Percentiles rank a stretch among this genome's conserved stretches.
phyloP scores from a whole-genome alignment of 108 stramenopile genomes.

The Epithemia pelagica region DNA sequence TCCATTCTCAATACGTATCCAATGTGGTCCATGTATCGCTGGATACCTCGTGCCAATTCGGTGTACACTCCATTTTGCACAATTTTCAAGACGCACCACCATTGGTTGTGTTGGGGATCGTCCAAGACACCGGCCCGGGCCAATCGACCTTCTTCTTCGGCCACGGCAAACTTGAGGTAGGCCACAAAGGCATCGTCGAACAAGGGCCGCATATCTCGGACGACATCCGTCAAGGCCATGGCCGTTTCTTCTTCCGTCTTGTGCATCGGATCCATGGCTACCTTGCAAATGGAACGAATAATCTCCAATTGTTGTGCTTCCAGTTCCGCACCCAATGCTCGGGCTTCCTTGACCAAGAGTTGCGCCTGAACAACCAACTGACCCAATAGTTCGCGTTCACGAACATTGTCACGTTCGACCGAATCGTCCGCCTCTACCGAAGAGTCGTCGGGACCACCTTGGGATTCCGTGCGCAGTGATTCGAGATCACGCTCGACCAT shows the following conservation, averaged over 20 bases:
- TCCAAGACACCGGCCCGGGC: constrained; percentile 62
- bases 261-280: constrained; percentile 83
- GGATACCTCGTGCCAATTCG: constrained; percentile 63
- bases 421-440: constrained; percentile 11
- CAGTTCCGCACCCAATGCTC: constrained; percentile 70
- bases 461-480: constrained; percentile 32
- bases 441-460: neutral
- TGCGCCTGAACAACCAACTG: constrained; percentile 65
- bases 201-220: constrained; percentile 79
- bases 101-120: constrained; percentile 81
- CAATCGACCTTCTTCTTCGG: constrained; percentile 77
- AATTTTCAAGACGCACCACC: constrained; percentile 81
- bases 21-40: constrained; percentile 76
- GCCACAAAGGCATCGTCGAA: constrained; percentile 82
- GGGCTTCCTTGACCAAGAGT: constrained; percentile 64
- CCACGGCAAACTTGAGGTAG: constrained; percentile 85
- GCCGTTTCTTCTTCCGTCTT: constrained; percentile 77
- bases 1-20: constrained; percentile 79
- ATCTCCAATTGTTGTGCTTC: constrained; percentile 81
- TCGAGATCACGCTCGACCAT: constrained; percentile 70
- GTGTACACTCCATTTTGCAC: constrained; percentile 84
- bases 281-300: constrained; percentile 80
- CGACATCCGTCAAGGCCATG: constrained; percentile 72
- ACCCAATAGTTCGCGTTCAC: constrained; percentile 64
- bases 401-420: constrained; percentile 32